Evolutionary conservation across 805 yeast genomes (phyloP).

Genomic region (Saccharomycopsis sp.): DNA sequence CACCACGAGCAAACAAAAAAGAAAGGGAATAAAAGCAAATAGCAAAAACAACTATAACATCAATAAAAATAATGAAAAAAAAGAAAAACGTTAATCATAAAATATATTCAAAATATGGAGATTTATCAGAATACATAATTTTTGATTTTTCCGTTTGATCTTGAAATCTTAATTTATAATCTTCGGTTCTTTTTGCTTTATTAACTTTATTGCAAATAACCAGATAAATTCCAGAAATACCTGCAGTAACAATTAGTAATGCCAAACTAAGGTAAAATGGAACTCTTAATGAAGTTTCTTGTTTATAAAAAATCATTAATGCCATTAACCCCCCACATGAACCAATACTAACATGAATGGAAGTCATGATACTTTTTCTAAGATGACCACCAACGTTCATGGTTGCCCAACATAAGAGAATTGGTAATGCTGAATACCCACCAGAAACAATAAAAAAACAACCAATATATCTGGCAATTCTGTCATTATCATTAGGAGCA

Average conservation of each 20-base stretch:
- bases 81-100: background rate
- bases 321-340: slow-evolving; percentile 39
- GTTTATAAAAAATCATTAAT: slow-evolving; percentile 8
- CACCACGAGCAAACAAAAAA: background rate
- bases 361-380: slow-evolving; percentile 46
- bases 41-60: background rate
- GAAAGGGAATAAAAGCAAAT: background rate
- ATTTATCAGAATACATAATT: slow-evolving; percentile 8
- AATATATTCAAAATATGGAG: slow-evolving; percentile 14
- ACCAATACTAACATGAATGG: slow-evolving; percentile 59
- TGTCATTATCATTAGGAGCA: slow-evolving; percentile 19
- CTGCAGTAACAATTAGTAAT: background rate
- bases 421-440: slow-evolving; percentile 55
- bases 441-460: slow-evolving; percentile 46
- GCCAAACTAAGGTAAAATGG: slow-evolving; percentile 6
- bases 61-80: background rate
- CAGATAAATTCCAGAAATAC: slow-evolving; percentile 1
- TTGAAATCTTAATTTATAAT: slow-evolving; percentile 7
- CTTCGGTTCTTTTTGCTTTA: slow-evolving; percentile 5
- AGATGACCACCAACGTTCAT: slow-evolving; percentile 35
- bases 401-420: slow-evolving; percentile 51
- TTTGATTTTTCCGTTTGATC: background rate
- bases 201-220: slow-evolving; percentile 3
- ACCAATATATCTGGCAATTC: slow-evolving; percentile 45
- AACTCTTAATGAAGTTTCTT: slow-evolving; percentile 3